A percentile compares a stretch with the other conserved stretches of the same genome.
Evolutionary conservation across 139 green algal genomes (phyloP).

Genomic region (Picochlorum sp.): DNA sequence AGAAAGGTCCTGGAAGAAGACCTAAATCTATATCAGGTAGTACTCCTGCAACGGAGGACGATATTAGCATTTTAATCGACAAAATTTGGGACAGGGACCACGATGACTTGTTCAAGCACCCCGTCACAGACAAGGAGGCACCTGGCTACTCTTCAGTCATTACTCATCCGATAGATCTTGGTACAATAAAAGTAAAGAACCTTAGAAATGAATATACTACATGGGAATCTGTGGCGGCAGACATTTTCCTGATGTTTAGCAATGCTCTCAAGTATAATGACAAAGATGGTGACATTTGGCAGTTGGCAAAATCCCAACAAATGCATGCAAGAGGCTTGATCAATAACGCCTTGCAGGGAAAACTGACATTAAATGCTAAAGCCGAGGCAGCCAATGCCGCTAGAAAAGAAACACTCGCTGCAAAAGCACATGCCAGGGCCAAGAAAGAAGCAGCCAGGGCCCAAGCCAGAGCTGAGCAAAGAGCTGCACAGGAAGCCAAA

Average conservation of each 20-base stretch:
- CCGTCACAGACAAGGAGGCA: constrained; percentile 48
- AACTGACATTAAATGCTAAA: neutral
- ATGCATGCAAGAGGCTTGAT: neutral
- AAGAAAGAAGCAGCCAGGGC: constrained; percentile 7
- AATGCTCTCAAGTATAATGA: constrained; percentile 55
- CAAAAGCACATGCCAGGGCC: neutral
- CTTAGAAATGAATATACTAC: constrained; percentile 19
- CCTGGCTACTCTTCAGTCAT: constrained; percentile 49
- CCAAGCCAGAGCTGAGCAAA: constrained; percentile 15
- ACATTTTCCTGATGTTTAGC: constrained; percentile 47
- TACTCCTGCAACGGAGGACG: neutral
- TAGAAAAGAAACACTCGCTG: neutral
- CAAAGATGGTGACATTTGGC: constrained; percentile 1
- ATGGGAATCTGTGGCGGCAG: constrained; percentile 32
- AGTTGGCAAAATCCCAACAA: constrained; percentile 9
- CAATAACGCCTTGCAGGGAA: neutral
- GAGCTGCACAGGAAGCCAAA: constrained; percentile 24
- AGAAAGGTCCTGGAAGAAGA: neutral
- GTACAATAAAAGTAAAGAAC: constrained; percentile 51
- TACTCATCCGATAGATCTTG: constrained; percentile 72
- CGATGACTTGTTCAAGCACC: constrained; percentile 38
- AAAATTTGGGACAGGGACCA: constrained; percentile 37
- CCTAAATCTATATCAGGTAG: neutral
- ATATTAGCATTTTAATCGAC: constrained; percentile 18
- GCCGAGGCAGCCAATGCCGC: neutral